Conservation (phyloP, 2,329 filamentous ascomycete genomes). For the Exophiala sp. region DNA sequence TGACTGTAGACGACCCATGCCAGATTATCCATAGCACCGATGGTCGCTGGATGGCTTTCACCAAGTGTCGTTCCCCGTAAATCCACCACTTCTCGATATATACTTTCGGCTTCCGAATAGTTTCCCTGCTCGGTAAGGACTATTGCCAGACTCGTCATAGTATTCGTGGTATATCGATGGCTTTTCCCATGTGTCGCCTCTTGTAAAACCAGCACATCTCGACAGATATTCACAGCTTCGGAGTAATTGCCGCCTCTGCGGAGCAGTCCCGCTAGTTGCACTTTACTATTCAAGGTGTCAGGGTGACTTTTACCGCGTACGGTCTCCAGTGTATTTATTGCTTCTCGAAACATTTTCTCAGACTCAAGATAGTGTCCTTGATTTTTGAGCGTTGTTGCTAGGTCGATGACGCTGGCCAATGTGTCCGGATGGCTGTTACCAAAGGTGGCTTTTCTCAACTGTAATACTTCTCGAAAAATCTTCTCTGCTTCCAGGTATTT, state of each 20-base stretch:
- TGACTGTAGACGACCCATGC: neutral
- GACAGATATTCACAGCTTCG: neutral
- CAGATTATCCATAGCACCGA: neutral
- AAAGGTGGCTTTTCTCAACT: no score
- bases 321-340: neutral
- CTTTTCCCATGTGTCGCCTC: neutral
- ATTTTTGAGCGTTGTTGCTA: neutral
- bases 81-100: neutral
- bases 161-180: neutral
- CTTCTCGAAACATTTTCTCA: neutral
- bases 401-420: neutral
- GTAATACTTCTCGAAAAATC: neutral
- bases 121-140: neutral
- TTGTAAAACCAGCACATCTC: neutral
- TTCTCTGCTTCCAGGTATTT: slow-evolving; percentile 26
- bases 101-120: neutral
- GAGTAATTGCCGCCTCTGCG: neutral
- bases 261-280: neutral
- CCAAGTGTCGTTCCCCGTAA: neutral
- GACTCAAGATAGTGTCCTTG: neutral
- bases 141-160: neutral
- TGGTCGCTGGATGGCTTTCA: no score
- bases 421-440: neutral
- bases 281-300: neutral
- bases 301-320: neutral